Evolutionary conservation across 2,329 filamentous ascomycete species (phyloP).

Genomic region (Aspergillus bombycis): DNA sequence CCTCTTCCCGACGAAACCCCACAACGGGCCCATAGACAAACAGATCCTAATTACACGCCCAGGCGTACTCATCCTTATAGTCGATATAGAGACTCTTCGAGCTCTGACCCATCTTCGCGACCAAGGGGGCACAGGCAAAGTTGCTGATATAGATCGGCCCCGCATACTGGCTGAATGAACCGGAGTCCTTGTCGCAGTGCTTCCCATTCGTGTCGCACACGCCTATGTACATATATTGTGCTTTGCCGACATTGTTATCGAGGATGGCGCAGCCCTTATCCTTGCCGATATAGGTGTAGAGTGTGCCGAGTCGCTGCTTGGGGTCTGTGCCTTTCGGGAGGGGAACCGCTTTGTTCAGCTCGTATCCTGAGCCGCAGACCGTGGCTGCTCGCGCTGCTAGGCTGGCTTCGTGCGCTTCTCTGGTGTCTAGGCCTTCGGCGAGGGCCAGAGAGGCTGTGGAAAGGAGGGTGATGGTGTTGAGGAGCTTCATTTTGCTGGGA

Average conservation of each 20-base stretch:
- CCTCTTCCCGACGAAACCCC: not conserved
- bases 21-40: not conserved
- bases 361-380: constrained; percentile 12
- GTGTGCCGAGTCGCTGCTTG: constrained; percentile 3
- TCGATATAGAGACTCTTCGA: constrained; percentile 3
- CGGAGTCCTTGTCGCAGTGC: constrained; percentile 6
- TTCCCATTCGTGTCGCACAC: not conserved
- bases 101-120: constrained; percentile 7
- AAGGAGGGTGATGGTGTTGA: not conserved
- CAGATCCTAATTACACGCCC: not conserved
- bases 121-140: constrained; percentile 8
- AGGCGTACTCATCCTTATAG: not conserved
- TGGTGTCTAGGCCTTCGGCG: not conserved
- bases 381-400: constrained; percentile 9
- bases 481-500: not conserved
- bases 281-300: constrained; percentile 5
- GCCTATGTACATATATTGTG: constrained; percentile 9
- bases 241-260: constrained; percentile 10
- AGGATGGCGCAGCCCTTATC: constrained; percentile 10
- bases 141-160: constrained; percentile 9
- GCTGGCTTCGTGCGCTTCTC: not conserved
- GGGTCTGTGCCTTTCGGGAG: constrained; percentile 11
- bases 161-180: constrained; percentile 11
- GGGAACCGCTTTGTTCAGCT: constrained; percentile 4
- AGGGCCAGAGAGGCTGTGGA: constrained; percentile 3